phyloP scores from a whole-genome alignment of 2,329 filamentous ascomycete genomes.

The Venturia oleaginea region DNA sequence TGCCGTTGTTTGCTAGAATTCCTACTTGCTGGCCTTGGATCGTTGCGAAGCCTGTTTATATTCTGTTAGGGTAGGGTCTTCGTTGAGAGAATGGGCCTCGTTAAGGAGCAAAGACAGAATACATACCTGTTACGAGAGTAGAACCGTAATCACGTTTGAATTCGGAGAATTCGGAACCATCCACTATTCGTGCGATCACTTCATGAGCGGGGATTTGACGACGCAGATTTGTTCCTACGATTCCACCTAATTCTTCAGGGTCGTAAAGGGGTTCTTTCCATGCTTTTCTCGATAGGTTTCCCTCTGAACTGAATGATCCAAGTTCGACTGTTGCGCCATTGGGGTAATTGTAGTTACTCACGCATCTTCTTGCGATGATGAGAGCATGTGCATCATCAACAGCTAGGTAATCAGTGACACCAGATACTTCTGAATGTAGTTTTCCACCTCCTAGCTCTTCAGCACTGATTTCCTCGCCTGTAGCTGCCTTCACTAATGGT shows the following conservation, averaged over 20 bases:
- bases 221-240: constrained; percentile 82
- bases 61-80: background rate
- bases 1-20: constrained; percentile 92
- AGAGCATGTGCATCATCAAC: constrained; percentile 91
- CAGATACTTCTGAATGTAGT: constrained; percentile 82
- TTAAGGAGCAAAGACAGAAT: background rate
- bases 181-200: constrained; percentile 85
- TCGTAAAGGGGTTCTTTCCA: constrained; percentile 74
- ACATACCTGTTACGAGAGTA: constrained; percentile 65
- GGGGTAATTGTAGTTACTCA: constrained; percentile 87
- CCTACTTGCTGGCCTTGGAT: constrained; percentile 89
- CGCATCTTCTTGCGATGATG: constrained; percentile 70
- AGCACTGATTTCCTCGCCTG: constrained; percentile 80
- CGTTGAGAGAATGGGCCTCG: background rate
- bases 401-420: constrained; percentile 90
- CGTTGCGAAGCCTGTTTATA: constrained; percentile 58
- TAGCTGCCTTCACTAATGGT: constrained; percentile 90
- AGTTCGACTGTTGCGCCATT: constrained; percentile 23
- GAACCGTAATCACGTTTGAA: constrained; percentile 90
- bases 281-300: constrained; percentile 25
- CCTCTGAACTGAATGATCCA: constrained; percentile 23
- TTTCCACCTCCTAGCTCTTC: constrained; percentile 87
- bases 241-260: constrained; percentile 70
- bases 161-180: constrained; percentile 81
- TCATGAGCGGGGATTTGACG: constrained; percentile 79